Evolutionary conservation across 2,329 filamentous ascomycete genomes (phyloP), one percentile per base, ranked within the genome.

Genomic region (Lasiodiplodia gonubiensis): DNA sequence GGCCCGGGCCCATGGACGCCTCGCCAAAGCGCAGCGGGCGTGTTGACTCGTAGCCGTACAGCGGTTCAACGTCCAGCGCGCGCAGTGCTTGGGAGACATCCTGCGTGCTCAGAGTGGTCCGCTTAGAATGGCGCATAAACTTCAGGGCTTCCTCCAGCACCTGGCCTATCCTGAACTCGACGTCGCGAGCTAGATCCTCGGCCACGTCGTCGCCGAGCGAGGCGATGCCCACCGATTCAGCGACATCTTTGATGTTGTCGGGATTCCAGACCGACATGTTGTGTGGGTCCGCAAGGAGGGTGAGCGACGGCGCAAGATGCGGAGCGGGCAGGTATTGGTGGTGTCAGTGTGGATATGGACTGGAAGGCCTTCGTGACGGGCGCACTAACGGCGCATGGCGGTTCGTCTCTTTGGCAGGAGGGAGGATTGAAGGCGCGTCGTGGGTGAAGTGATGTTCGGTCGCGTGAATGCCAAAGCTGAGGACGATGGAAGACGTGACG

Each of bases 1-100:
- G 95, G 11, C 94, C 94, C 16, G 94, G 93, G 0, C 95, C 95
- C 69, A 99, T 83, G 68, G 92, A 96, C 3, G 95, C 95, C 80
- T 99, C 95, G 63, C 95, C 95, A 76, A 96, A 99, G 66, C 92
- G 88, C 73, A 99, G 82, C 30, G 94, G 92, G 63, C 94, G 86
- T 51, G 92, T 95, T 39, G 93, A 94, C 76, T 98, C 94, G 81
- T 99, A 99, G 23, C 95, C 95, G 76, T 97, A 97, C 1, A 98
- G 86, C 1, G 95, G 95, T 80, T 99, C 95, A 27, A 97, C 92
- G 74, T 98, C 93, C 60, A 99, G 85, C 12, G 94, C 89, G 70
- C 89, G 89, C 70, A 99, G 83, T 4, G 95, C 95, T 71, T 94
- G 90, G 55, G 92, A 90, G 67, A 97, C 88, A 80, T 99, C 95